Conservation (phyloP, 495 filamentous ascomycete genomes). For the Xylaria acuta region DNA sequence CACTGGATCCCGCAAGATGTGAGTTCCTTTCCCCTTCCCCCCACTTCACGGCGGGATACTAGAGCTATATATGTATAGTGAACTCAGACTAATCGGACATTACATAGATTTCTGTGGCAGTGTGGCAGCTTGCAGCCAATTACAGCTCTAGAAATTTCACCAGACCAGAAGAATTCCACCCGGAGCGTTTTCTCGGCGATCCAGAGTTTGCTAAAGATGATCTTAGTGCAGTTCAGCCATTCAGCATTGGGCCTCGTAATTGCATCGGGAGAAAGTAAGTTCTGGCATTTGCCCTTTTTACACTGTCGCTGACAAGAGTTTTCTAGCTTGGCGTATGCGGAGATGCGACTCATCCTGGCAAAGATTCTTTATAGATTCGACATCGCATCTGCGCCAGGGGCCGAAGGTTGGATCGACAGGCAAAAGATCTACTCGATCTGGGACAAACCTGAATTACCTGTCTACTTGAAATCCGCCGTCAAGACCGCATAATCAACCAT, state of each 20-base stretch:
- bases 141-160: slow-evolving; percentile 46
- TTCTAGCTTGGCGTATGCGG: neutral
- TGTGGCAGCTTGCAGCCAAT: neutral
- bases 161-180: slow-evolving; percentile 52
- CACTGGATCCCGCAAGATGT: slow-evolving; percentile 47
- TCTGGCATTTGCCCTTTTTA: neutral
- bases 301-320: neutral
- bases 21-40: slow-evolving; percentile 25
- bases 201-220: slow-evolving; percentile 47
- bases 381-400: neutral
- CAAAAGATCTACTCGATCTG: neutral
- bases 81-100: neutral
- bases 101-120: neutral
- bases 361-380: neutral
- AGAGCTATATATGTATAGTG: neutral
- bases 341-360: neutral
- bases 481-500: neutral
- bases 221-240: slow-evolving; percentile 52
- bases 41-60: neutral
- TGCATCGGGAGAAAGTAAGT: slow-evolving; percentile 45
- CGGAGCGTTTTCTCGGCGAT: slow-evolving; percentile 56
- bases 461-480: neutral
- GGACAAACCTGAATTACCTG: neutral
- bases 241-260: slow-evolving; percentile 58
- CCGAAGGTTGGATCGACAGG: neutral